Percentiles rank a stretch among this genome's conserved stretches.
phyloP scores from a whole-genome alignment of 495 filamentous ascomycete species.

The Tuber borchii region DNA sequence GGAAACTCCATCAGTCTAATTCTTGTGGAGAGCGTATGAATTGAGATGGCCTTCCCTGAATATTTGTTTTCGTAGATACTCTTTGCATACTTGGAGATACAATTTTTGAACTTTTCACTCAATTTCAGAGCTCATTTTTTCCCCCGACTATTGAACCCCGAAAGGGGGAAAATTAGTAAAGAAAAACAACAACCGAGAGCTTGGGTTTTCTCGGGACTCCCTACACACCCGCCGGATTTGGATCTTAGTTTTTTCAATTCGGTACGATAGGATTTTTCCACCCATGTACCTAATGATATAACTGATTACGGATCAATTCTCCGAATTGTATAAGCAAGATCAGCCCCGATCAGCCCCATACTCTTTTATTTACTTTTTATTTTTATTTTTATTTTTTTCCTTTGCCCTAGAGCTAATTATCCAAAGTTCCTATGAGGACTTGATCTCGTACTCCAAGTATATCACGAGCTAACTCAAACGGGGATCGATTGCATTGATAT shows the following conservation, averaged over 20 bases:
- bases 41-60: slow-evolving; percentile 13
- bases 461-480: neutral
- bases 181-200: neutral
- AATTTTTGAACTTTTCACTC: slow-evolving; percentile 11
- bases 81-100: slow-evolving; percentile 7
- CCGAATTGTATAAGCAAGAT: slow-evolving; percentile 5
- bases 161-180: neutral
- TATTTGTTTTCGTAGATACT: neutral
- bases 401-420: slow-evolving; percentile 1
- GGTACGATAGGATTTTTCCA: neutral
- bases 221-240: neutral
- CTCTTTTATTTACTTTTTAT: neutral
- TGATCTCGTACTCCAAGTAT: neutral
- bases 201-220: neutral
- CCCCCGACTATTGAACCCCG: neutral
- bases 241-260: neutral
- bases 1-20: slow-evolving; percentile 10
- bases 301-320: slow-evolving; percentile 1
- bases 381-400: neutral
- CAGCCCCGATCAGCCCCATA: neutral
- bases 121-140: slow-evolving; percentile 3
- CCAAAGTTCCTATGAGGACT: neutral
- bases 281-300: neutral
- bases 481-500: neutral
- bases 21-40: slow-evolving; percentile 15